Evolutionary conservation across 2,329 filamentous ascomycete genomes (phyloP).

Genomic region (Colletotrichum euphorbiae): DNA sequence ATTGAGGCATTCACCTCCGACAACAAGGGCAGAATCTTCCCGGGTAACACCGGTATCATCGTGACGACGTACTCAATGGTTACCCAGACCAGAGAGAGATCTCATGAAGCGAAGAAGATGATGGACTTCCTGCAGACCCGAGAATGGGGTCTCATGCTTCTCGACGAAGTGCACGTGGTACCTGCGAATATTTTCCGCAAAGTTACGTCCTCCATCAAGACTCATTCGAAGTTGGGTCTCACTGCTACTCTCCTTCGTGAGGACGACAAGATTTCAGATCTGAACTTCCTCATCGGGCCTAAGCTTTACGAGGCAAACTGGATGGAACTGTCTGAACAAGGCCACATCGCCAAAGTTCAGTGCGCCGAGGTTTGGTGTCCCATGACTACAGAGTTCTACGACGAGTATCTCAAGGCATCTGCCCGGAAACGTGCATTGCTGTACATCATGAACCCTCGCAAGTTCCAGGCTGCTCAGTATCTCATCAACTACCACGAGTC

Average conservation of each 20-base stretch:
- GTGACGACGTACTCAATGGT: conserved; percentile 99
- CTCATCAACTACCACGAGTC: conserved; percentile 98
- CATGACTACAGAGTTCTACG: conserved; percentile 98
- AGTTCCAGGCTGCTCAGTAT: conserved; percentile 97
- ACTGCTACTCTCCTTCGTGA: conserved; percentile 95
- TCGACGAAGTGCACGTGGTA: conserved; percentile 98
- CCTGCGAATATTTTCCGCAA: conserved; percentile 96
- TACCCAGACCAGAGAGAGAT: conserved; percentile 87
- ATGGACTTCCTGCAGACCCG: conserved; percentile 91
- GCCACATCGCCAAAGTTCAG: conserved; percentile 96
- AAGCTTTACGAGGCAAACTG: conserved; percentile 99
- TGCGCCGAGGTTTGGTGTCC: conserved; percentile 99
- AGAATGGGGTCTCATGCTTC: conserved; percentile 97
- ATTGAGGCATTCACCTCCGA: conserved; percentile 96
- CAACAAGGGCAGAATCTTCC: conserved; percentile 84
- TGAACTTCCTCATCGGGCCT: conserved; percentile 97
- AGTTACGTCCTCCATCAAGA: conserved; percentile 92
- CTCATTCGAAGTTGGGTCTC: conserved; percentile 93
- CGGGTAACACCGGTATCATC: conserved; percentile 92
- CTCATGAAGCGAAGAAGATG: conserved; percentile 95
- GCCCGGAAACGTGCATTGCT: conserved; percentile 65
- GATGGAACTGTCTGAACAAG: conserved; percentile 98
- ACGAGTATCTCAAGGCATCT: conserved; percentile 85
- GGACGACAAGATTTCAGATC: conserved; percentile 97
- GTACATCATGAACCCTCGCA: conserved; percentile 97